Evolutionary conservation across 768 basidiomycete genomes (phyloP).

Genomic region (Butyriboletus loyo): DNA sequence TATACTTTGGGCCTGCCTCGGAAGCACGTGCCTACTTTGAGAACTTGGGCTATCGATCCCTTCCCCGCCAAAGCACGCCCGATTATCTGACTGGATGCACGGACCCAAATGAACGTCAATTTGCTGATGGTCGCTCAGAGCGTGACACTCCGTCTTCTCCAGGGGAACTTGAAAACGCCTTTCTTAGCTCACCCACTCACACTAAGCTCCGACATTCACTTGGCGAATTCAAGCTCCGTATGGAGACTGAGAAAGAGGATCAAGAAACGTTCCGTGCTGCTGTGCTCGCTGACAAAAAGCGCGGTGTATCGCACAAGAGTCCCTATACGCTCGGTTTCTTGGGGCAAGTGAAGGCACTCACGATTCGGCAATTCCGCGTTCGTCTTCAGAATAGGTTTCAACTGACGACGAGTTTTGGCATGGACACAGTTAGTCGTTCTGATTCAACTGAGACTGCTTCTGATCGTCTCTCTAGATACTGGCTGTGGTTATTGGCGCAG

Average conservation of each 20-base stretch:
- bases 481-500: constrained; percentile 66
- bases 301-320: constrained; percentile 70
- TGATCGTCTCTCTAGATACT: constrained; percentile 9
- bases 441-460: neutral
- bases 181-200: constrained; percentile 46
- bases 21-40: constrained; percentile 81
- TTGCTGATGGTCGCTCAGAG: constrained; percentile 58
- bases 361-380: constrained; percentile 70
- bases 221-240: constrained; percentile 51
- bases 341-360: constrained; percentile 69
- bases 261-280: constrained; percentile 77
- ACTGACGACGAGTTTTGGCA: constrained; percentile 63
- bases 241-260: constrained; percentile 61
- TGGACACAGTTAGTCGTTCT: constrained; percentile 51
- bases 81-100: constrained; percentile 86
- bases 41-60: constrained; percentile 63
- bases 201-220: constrained; percentile 43
- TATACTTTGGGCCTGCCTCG: constrained; percentile 73
- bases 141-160: constrained; percentile 62
- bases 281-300: constrained; percentile 73
- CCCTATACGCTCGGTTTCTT: constrained; percentile 81
- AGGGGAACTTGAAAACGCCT: constrained; percentile 63
- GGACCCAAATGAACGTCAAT: constrained; percentile 82
- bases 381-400: constrained; percentile 77
- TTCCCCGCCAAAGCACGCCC: constrained; percentile 80